These are phyloP conservation scores for Thermothielavioides terrestris DNA, from an alignment of 495 filamentous ascomycete genomes.

Conservation along the genomic window DNA sequence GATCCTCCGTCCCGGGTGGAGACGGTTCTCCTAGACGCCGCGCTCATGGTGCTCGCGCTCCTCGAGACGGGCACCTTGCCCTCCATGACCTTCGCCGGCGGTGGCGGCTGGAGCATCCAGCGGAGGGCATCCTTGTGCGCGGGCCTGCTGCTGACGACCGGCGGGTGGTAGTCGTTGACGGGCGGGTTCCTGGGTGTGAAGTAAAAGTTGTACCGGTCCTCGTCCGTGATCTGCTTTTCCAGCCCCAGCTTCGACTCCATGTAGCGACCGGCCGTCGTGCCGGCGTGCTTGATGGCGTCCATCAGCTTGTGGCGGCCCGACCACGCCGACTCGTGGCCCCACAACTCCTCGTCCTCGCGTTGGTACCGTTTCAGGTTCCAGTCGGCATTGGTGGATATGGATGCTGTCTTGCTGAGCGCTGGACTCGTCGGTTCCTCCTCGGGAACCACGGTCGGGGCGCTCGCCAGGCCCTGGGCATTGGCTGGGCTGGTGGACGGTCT, in stretches of 20 bases:
- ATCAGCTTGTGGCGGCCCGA: slow-evolving; percentile 39
- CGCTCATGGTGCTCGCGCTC: slow-evolving; percentile 36
- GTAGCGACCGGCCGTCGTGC: slow-evolving; percentile 39
- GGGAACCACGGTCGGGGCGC: slow-evolving; percentile 26
- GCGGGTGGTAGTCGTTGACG: slow-evolving; percentile 79
- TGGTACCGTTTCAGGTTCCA: slow-evolving; percentile 72
- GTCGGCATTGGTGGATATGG: slow-evolving; percentile 38
- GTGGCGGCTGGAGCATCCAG: slow-evolving; percentile 91
- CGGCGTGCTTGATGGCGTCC: slow-evolving; percentile 45
- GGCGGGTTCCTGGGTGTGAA: slow-evolving; percentile 62
- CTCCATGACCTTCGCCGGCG: slow-evolving; percentile 75
- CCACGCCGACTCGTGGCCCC: slow-evolving; percentile 46
- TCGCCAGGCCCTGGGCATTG: not conserved
- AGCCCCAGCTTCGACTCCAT: slow-evolving; percentile 37
- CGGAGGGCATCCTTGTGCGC: slow-evolving; percentile 55
- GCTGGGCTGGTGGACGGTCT: slow-evolving; percentile 3
- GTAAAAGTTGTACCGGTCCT: slow-evolving; percentile 46
- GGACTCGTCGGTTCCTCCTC: slow-evolving; percentile 20
- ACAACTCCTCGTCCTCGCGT: slow-evolving; percentile 75
- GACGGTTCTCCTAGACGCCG: slow-evolving; percentile 20
- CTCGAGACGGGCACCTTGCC: slow-evolving; percentile 57
- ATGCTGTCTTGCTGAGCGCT: slow-evolving; percentile 24
- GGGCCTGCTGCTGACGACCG: slow-evolving; percentile 69
- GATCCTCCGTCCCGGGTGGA: slow-evolving; percentile 16
- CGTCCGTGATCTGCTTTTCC: slow-evolving; percentile 34